Conservation (phyloP, 495 filamentous ascomycete species). For the Choiromyces venosus region DNA sequence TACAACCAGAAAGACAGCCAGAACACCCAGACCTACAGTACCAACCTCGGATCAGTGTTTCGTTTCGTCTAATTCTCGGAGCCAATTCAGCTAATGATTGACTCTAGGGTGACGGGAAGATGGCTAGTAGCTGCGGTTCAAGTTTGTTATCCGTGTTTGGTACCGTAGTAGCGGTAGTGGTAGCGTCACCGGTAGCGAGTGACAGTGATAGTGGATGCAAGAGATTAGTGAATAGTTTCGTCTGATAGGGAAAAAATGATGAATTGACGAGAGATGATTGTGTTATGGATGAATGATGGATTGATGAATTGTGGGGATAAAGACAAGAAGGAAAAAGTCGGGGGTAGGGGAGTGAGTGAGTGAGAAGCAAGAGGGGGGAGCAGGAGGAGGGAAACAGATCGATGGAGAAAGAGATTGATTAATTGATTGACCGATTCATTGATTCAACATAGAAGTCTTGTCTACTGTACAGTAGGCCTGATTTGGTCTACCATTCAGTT, state of each 20-base stretch:
- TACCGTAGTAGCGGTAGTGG: neutral
- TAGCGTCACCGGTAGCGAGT: neutral
- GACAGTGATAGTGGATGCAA: neutral
- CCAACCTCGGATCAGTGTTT: neutral
- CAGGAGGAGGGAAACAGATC: neutral
- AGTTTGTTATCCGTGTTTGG: neutral
- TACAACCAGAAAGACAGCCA: neutral
- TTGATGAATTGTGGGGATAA: slow-evolving; percentile 7
- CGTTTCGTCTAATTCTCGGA: neutral
- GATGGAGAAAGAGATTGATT: neutral
- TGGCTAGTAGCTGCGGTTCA: neutral
- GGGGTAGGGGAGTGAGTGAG: slow-evolving; percentile 7
- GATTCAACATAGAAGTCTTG: neutral
- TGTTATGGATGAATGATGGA: slow-evolving; percentile 5
- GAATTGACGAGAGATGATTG: slow-evolving; percentile 3
- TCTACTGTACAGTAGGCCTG: neutral
- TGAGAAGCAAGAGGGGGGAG: neutral
- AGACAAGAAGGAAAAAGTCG: slow-evolving; percentile 5
- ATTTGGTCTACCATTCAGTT: neutral
- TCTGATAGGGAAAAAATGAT: neutral
- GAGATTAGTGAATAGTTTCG: neutral
- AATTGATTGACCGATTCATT: slow-evolving; percentile 1
- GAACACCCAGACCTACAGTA: neutral
- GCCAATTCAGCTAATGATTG: slow-evolving; percentile 1
- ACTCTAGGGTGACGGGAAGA: neutral